Evolutionary conservation across 2,329 filamentous ascomycete species (phyloP).

Genomic region (Alternaria angustiovoidea): DNA sequence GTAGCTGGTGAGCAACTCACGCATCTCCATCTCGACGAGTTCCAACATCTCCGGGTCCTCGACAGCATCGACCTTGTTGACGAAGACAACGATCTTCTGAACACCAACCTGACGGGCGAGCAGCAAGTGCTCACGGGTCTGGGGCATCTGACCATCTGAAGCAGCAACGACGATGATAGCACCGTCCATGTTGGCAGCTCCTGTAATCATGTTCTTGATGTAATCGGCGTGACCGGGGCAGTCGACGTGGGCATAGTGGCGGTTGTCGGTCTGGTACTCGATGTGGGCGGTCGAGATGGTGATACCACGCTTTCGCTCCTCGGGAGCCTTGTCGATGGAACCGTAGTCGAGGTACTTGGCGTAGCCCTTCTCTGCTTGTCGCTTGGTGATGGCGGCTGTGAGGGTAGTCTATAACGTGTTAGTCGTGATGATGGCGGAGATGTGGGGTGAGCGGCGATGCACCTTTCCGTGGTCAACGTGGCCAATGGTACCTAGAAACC

Average conservation of each 20-base stretch:
- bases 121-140: conserved; percentile 97
- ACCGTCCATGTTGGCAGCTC: conserved; percentile 99
- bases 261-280: conserved; percentile 92
- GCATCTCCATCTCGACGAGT: conserved; percentile 99
- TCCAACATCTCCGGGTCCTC: conserved; percentile 99
- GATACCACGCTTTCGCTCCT: conserved; percentile 99
- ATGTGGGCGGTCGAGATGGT: conserved; percentile 99
- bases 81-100: conserved; percentile 97
- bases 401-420: conserved; percentile 78
- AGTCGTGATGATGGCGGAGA: conserved; percentile 21
- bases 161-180: conserved; percentile 98
- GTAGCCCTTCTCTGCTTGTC: conserved; percentile 91
- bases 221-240: conserved; percentile 99
- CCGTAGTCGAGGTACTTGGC: conserved; percentile 97
- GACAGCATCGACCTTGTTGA: conserved; percentile 98
- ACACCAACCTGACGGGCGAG: conserved; percentile 98
- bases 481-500: conserved; percentile 81
- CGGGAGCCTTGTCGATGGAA: conserved; percentile 97
- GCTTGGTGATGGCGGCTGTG: conserved; percentile 98
- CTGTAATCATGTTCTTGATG: conserved; percentile 99
- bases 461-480: conserved; percentile 99
- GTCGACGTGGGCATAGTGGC: conserved; percentile 99
- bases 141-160: conserved; percentile 99
- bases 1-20: conserved; percentile 90
- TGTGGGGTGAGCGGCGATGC: conserved; percentile 18